These are phyloP conservation scores for Aspergillus hancockii DNA, from an alignment of 495 filamentous ascomycete species.

Conservation along the genomic window DNA sequence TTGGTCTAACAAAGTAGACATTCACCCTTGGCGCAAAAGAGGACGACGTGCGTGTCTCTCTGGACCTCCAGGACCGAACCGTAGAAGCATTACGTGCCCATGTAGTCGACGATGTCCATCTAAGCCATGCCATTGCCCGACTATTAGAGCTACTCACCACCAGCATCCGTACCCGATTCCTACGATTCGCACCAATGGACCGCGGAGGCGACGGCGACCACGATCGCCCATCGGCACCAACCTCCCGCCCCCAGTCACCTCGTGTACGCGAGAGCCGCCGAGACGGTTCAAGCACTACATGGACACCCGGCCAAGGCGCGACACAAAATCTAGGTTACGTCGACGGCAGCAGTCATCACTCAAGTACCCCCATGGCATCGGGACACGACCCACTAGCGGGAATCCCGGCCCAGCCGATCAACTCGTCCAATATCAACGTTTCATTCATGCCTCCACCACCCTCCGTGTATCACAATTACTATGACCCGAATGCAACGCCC, in stretches of 20 bases:
- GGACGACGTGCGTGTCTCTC: constrained; percentile 79
- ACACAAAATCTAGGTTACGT: constrained; percentile 33
- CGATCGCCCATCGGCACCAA: constrained; percentile 39
- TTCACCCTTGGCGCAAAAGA: constrained; percentile 92
- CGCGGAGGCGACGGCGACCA: constrained; percentile 44
- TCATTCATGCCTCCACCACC: constrained; percentile 53
- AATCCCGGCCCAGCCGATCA: constrained; percentile 50
- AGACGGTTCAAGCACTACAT: constrained; percentile 34
- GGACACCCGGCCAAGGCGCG: constrained; percentile 33
- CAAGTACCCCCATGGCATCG: constrained; percentile 31
- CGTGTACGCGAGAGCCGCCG: constrained; percentile 37
- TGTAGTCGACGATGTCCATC: constrained; percentile 93
- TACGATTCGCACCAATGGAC: constrained; percentile 54
- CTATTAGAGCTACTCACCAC: constrained; percentile 79
- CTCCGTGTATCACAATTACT: constrained; percentile 51
- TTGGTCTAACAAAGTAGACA: constrained; percentile 59
- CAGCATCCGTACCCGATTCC: constrained; percentile 71
- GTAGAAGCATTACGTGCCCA: constrained; percentile 78
- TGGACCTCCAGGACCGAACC: constrained; percentile 77
- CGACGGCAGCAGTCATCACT: constrained; percentile 29
- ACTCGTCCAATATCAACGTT: constrained; percentile 48
- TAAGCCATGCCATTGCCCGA: constrained; percentile 93
- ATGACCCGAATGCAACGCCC: constrained; percentile 39
- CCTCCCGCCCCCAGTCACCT: constrained; percentile 39
- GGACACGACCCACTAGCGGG: constrained; percentile 45